Evolutionary conservation across 2,329 filamentous ascomycete genomes (phyloP).

Genomic region (Pseudocercospora pini-densiflorae): DNA sequence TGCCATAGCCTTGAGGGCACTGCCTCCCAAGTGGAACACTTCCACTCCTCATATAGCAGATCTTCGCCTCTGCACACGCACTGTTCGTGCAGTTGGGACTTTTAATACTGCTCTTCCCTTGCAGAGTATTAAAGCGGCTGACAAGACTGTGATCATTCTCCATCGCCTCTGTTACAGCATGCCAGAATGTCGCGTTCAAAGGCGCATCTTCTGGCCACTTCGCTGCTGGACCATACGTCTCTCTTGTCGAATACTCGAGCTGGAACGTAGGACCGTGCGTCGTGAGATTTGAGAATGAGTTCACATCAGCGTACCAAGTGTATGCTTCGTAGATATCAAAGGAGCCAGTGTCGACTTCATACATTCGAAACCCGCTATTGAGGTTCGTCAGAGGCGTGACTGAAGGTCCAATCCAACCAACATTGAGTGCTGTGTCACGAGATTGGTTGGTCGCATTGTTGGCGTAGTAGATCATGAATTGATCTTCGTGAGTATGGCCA

Average conservation of each 20-base stretch:
- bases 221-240: constrained; percentile 52
- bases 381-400: constrained; percentile 60
- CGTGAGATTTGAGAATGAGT: constrained; percentile 46
- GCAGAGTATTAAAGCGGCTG: constrained; percentile 54
- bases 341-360: constrained; percentile 59
- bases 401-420: constrained; percentile 58
- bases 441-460: constrained; percentile 49
- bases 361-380: constrained; percentile 59
- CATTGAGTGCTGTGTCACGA: constrained; percentile 49
- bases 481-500: constrained; percentile 61
- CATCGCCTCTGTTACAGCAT: constrained; percentile 62
- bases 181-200: constrained; percentile 65
- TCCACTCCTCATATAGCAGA: constrained; percentile 64
- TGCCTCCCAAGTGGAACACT: constrained; percentile 56
- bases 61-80: constrained; percentile 58
- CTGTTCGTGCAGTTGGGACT: constrained; percentile 58
- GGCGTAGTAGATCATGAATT: constrained; percentile 59
- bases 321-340: constrained; percentile 61
- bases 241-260: constrained; percentile 58
- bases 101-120: constrained; percentile 57
- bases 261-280: constrained; percentile 52
- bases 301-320: constrained; percentile 60
- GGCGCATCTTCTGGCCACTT: constrained; percentile 55
- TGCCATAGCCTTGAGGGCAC: constrained; percentile 58
- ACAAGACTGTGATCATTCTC: constrained; percentile 56